Conservation (phyloP, 805 yeast species). For the Lachancea nothofagi region DNA sequence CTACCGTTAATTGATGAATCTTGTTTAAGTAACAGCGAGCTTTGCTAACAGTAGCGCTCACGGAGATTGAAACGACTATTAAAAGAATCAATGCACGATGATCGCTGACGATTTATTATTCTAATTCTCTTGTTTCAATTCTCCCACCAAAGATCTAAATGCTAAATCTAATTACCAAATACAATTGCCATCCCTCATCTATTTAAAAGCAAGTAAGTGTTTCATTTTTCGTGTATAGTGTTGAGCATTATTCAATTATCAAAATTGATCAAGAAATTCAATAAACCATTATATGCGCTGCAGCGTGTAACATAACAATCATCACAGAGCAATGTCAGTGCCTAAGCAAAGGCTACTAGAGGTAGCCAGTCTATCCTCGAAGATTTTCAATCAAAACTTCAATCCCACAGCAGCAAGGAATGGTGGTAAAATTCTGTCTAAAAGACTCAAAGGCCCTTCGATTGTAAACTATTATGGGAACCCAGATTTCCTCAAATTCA, state of each 20-base stretch:
- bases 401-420: constrained; percentile 64
- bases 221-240: too few relatives aligned
- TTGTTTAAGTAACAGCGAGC: background rate
- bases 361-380: constrained; percentile 55
- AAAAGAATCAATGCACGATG: too few relatives aligned
- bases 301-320: background rate
- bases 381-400: constrained; percentile 63
- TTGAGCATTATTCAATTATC: too few relatives aligned
- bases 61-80: too few relatives aligned
- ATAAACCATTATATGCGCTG: background rate
- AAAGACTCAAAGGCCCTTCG: constrained; percentile 69
- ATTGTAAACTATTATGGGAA: constrained; percentile 70
- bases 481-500: constrained; percentile 59
- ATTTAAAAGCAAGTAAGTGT: too few relatives aligned
- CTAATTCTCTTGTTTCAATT: too few relatives aligned
- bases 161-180: too few relatives aligned
- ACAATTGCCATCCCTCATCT: too few relatives aligned
- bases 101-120: too few relatives aligned
- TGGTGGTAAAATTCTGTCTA: constrained; percentile 64
- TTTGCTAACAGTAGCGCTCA: too few relatives aligned
- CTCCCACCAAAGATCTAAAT: too few relatives aligned
- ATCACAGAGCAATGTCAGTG: constrained; percentile 31
- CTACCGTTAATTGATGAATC: constrained; percentile 10
- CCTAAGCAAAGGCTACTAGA: constrained; percentile 45
- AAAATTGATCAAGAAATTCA: too few relatives aligned